Evolutionary conservation across 352 stramenopile genomes (phyloP), one percentile per base, ranked within the genome.

Genomic region (Phytophthora lateralis): DNA sequence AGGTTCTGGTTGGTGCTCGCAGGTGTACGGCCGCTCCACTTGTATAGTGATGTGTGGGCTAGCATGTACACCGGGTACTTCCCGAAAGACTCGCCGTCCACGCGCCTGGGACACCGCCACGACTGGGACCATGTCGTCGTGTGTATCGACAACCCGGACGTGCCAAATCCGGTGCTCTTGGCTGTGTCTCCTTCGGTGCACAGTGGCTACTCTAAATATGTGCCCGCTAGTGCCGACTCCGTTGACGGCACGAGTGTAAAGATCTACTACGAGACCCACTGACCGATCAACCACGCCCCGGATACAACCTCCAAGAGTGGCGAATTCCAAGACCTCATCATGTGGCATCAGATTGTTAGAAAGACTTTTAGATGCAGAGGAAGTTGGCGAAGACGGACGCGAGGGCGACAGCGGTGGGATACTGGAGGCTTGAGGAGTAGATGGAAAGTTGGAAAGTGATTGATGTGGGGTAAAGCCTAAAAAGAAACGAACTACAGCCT

Each of bases 121-220:
- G 66, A 78, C 45, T 78, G 66, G 66, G 71, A 76, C 48, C 62
- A 79, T 51, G 55, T 79, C 1, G 55, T 79, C 1, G 55, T 75
- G 14, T 81, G 69, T 69, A 60, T 78, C 54, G 58, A 76, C 43
- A 30, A 30, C 26, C 6, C 26, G 6, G 26, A 30, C 4, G 26
- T 30, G 26, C 4, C 26, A 30, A 30, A 30, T 30, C 26, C 26
- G 26, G 7, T 6, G 7, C 26, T 30, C 26, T 6, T 9, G 26
- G 4, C 4, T 30, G 6, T 30, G 3, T 30, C 26, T 30, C 26
- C 26, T 30, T 30, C 26, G 4, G 21, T 3, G 21, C 21, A 24
- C 21, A 24, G 26, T 30, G 26, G 26, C 26, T 30, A 30, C 26
- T 68, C 59, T 15, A 59, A 45, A 20, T 55, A 18, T 43, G 34